A percentile compares a stretch with the other conserved stretches of the same genome.
These are phyloP conservation scores for Aspergillus jensenii DNA, from an alignment of 2,329 filamentous ascomycete species.

Conservation along the genomic window DNA sequence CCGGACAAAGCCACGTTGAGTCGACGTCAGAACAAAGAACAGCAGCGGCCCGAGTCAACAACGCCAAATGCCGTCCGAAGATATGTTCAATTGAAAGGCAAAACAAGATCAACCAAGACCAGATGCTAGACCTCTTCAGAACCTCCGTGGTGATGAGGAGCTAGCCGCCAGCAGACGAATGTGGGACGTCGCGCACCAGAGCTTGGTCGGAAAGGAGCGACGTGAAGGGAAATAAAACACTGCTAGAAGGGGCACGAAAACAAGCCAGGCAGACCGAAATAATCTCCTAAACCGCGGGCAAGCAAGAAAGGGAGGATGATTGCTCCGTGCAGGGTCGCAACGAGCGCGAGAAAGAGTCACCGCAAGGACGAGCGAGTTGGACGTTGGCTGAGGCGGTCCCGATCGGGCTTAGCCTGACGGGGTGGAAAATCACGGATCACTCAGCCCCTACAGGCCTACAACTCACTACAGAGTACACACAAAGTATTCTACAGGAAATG, in stretches of 20 bases:
- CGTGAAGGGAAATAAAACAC: slow-evolving; percentile 10
- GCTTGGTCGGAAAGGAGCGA: slow-evolving; percentile 21
- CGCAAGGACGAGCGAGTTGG: slow-evolving; percentile 8
- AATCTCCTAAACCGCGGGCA: slow-evolving; percentile 12
- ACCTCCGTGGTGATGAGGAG: slow-evolving; percentile 5
- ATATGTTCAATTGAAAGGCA: neutral
- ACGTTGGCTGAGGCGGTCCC: slow-evolving; percentile 8
- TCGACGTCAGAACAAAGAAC: neutral
- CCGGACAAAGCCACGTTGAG: neutral
- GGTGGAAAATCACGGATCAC: neutral
- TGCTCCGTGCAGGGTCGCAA: slow-evolving; percentile 12
- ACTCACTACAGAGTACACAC: no score
- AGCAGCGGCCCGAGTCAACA: neutral
- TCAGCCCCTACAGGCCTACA: neutral
- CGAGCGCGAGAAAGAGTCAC: slow-evolving; percentile 7
- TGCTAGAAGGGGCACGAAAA: neutral
- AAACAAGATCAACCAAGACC: neutral
- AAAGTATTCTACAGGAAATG: no score
- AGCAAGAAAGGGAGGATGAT: slow-evolving; percentile 8
- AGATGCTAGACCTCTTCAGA: slow-evolving; percentile 1
- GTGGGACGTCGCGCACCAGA: slow-evolving; percentile 22
- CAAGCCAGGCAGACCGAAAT: slow-evolving; percentile 14
- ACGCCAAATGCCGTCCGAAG: neutral
- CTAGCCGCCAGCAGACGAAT: slow-evolving; percentile 9
- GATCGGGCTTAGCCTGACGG: slow-evolving; percentile 18